phyloP scores from a whole-genome alignment of 2,329 filamentous ascomycete species.

The Clonostachys chloroleuca region DNA sequence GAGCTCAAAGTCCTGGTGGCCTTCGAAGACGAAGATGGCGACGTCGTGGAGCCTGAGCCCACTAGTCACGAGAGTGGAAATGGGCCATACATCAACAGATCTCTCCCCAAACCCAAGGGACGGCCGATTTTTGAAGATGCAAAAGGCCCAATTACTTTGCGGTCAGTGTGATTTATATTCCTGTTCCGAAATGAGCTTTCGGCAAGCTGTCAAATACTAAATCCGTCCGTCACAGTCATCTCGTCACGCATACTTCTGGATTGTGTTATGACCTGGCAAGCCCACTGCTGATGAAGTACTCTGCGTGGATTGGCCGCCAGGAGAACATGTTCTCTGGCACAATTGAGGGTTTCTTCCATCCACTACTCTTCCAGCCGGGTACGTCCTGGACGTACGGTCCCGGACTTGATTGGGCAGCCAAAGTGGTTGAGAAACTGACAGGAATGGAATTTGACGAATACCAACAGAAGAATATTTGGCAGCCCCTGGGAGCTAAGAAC shows the following conservation, averaged over 20 bases:
- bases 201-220: too few relatives aligned
- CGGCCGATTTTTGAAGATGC: too few relatives aligned
- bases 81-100: too few relatives aligned
- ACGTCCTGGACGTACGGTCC: constrained; percentile 44
- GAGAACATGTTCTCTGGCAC: constrained; percentile 22
- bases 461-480: constrained; percentile 29
- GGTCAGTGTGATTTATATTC: too few relatives aligned
- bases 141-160: too few relatives aligned
- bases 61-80: too few relatives aligned
- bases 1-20: too few relatives aligned
- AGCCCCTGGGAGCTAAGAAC: constrained; percentile 22
- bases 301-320: constrained; percentile 19
- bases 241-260: constrained; percentile 46
- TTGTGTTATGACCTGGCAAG: constrained; percentile 35
- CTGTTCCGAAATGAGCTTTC: too few relatives aligned
- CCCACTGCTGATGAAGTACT: constrained; percentile 32
- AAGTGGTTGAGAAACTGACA: constrained; percentile 33
- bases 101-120: too few relatives aligned
- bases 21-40: too few relatives aligned
- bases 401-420: constrained; percentile 40
- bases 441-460: constrained; percentile 27
- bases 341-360: constrained; percentile 12
- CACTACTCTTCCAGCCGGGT: constrained; percentile 38
- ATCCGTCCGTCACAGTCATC: constrained; percentile 1
- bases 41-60: too few relatives aligned